phyloP scores from a whole-genome alignment of 306 rosid species.

The Abrus precatorius region DNA sequence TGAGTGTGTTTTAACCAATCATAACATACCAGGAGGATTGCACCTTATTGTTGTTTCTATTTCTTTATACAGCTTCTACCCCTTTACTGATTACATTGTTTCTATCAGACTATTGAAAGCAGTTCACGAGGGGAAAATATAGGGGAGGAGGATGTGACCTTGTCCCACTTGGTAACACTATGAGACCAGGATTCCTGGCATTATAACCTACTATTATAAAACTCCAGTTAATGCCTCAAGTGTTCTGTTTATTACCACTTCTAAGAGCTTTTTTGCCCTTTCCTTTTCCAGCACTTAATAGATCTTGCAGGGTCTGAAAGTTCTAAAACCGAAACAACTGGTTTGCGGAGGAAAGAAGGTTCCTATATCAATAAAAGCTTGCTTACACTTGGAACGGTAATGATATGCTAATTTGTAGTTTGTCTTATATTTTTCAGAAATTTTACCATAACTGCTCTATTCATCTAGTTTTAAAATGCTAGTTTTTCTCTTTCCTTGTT shows the following conservation, averaged over 20 bases:
- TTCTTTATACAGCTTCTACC: conserved; percentile 14
- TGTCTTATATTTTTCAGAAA: conserved; percentile 17
- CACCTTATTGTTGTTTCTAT: conserved; percentile 10
- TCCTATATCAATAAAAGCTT: conserved; percentile 90
- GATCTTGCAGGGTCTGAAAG: conserved; percentile 98
- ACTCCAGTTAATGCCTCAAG: conserved; percentile 24
- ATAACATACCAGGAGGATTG: background rate
- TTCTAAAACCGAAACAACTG: conserved; percentile 90
- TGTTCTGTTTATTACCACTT: conserved; percentile 10
- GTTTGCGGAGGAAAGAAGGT: conserved; percentile 90
- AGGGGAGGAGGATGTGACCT: conserved; percentile 81
- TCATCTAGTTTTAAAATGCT: conserved; percentile 3
- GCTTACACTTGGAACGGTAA: conserved; percentile 93
- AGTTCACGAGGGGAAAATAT: conserved; percentile 72
- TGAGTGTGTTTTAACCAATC: conserved; percentile 25
- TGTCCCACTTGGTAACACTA: conserved; percentile 79
- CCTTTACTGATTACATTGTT: conserved; percentile 33
- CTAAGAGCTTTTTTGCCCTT: conserved; percentile 32
- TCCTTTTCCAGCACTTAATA: conserved; percentile 82
- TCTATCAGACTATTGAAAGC: conserved; percentile 84
- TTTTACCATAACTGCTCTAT: conserved; percentile 6
- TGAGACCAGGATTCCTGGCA: conserved; percentile 9
- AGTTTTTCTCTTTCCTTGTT: conserved; percentile 10
- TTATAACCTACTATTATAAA: background rate
- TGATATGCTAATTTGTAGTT: conserved; percentile 37